phyloP scores from a whole-genome alignment of 305 asterid genomes.

The Ruellia speciosa region DNA sequence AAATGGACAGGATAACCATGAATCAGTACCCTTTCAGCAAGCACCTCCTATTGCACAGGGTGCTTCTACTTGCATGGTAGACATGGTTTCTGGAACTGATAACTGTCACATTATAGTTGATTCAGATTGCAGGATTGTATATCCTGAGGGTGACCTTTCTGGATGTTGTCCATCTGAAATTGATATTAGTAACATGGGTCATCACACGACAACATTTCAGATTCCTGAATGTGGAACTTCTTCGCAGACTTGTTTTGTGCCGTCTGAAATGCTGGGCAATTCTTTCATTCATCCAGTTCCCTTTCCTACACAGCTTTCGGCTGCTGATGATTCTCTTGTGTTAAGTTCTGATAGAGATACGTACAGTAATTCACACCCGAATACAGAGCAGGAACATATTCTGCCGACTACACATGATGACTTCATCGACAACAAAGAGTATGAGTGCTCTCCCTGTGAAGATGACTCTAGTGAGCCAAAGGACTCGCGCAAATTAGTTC shows the following conservation, averaged over 20 bases:
- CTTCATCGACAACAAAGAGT: slow-evolving; percentile 33
- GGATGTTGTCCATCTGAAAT: slow-evolving; percentile 5
- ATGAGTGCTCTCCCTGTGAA: slow-evolving; percentile 33
- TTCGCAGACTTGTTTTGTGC: slow-evolving; percentile 37
- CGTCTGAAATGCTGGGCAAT: slow-evolving; percentile 26
- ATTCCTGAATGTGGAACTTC: slow-evolving; percentile 34
- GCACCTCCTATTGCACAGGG: slow-evolving; percentile 17
- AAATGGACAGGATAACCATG: slow-evolving; percentile 34
- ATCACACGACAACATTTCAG: slow-evolving; percentile 23
- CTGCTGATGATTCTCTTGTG: slow-evolving; percentile 33
- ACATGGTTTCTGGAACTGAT: background rate
- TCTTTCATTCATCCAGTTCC: slow-evolving; percentile 31
- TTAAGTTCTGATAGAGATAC: slow-evolving; percentile 27
- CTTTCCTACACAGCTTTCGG: slow-evolving; percentile 34
- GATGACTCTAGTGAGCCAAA: slow-evolving; percentile 34
- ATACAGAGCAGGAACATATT: slow-evolving; percentile 28
- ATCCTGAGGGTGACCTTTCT: slow-evolving; percentile 26
- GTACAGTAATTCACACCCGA: slow-evolving; percentile 19
- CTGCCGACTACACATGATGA: slow-evolving; percentile 34
- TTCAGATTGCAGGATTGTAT: slow-evolving; percentile 1
- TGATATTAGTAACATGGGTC: background rate
- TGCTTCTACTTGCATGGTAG: background rate
- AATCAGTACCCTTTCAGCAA: slow-evolving; percentile 28
- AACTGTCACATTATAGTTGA: background rate
- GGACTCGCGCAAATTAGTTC: slow-evolving; percentile 47